These are phyloP conservation scores for Marsdenia floribunda DNA, from an alignment of 257 asterid genomes.

Conservation along the genomic window DNA sequence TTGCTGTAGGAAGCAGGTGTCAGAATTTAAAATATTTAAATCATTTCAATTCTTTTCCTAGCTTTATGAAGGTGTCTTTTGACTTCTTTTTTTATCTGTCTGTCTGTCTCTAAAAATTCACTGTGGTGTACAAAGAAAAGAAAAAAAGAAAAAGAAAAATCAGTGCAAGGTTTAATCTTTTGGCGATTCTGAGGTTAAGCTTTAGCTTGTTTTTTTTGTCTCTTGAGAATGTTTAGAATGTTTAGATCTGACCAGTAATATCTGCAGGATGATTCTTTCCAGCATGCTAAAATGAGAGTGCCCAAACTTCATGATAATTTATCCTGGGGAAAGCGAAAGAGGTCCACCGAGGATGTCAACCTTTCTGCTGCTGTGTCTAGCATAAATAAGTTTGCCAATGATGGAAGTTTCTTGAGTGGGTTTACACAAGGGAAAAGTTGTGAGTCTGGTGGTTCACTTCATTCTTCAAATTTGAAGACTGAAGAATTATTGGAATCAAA, in stretches of 20 bases:
- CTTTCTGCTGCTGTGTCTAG: constrained; percentile 71
- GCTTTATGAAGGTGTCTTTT: not conserved
- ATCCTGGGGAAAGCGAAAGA: constrained; percentile 67
- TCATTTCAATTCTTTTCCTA: not conserved
- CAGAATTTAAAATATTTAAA: not conserved
- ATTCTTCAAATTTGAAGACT: constrained; percentile 25
- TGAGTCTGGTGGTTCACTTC: constrained; percentile 25
- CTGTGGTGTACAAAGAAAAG: not conserved
- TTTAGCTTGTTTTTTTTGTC: not conserved
- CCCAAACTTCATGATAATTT: constrained; percentile 73
- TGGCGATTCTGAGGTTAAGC: not conserved
- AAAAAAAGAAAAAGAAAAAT: not conserved
- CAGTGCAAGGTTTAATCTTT: not conserved
- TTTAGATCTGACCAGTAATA: constrained; percentile 20
- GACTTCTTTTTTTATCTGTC: not conserved
- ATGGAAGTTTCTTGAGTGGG: constrained; percentile 68
- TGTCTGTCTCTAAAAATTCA: not conserved
- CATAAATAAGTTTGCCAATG: constrained; percentile 62
- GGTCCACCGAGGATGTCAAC: constrained; percentile 53
- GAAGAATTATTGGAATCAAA: constrained; percentile 28
- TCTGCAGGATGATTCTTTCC: constrained; percentile 31
- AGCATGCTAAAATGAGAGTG: constrained; percentile 64
- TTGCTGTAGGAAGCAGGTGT: constrained; percentile 6
- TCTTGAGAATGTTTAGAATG: constrained; percentile 3
- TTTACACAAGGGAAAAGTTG: constrained; percentile 35